Percentiles rank a stretch among this genome's conserved stretches.
phyloP scores from a whole-genome alignment of 108 stramenopile genomes.

The Stephanodiscus triporus region DNA sequence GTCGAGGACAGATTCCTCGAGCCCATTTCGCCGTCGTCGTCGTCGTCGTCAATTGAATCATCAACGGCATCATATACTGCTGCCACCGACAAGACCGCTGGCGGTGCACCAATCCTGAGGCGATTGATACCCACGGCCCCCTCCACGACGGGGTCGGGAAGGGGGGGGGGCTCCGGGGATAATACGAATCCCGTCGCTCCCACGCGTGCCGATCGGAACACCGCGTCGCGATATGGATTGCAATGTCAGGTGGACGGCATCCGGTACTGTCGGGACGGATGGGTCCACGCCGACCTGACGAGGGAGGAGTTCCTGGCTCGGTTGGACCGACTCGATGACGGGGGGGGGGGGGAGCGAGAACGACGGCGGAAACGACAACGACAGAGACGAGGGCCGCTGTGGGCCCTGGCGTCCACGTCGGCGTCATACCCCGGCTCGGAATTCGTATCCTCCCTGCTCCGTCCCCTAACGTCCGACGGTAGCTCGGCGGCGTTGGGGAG shows the following conservation, averaged over 20 bases:
- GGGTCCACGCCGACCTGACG: conserved; percentile 79
- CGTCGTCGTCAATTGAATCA: background rate
- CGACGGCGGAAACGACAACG: conserved; percentile 2
- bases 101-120: background rate
- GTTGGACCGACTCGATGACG: conserved; percentile 2
- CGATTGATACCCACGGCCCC: conserved; percentile 13
- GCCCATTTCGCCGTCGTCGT: background rate
- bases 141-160: background rate
- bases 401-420: conserved; percentile 66
- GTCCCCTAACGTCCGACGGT: conserved; percentile 48
- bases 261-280: conserved; percentile 57
- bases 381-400: conserved; percentile 46
- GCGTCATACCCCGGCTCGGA: conserved; percentile 56
- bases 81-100: background rate
- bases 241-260: conserved; percentile 75
- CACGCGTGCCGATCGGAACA: conserved; percentile 57
- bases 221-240: conserved; percentile 64
- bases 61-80: background rate
- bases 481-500: conserved; percentile 42
- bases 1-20: conserved; percentile 62
- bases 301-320: conserved; percentile 63
- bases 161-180: background rate
- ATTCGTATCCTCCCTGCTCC: conserved; percentile 62
- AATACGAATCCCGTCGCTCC: conserved; percentile 69
- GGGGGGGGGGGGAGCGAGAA: background rate